A percentile compares a stretch with the other conserved stretches of the same genome.
phyloP scores from a whole-genome alignment of 495 filamentous ascomycete genomes.

The Evansstolkia leycettana region DNA sequence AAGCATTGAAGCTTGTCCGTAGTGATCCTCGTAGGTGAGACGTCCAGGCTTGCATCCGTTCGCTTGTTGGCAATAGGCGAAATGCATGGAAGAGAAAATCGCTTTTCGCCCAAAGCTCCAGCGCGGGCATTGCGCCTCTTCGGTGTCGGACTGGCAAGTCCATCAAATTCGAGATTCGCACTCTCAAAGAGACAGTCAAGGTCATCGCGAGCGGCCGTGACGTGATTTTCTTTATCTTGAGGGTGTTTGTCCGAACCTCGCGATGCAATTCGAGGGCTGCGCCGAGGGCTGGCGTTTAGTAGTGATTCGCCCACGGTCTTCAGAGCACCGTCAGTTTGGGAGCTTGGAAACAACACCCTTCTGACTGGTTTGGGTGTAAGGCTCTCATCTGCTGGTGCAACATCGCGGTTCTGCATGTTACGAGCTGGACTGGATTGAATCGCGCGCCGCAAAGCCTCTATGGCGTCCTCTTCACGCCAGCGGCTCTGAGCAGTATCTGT shows the following conservation, averaged over 20 bases:
- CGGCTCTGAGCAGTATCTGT: conserved; percentile 15
- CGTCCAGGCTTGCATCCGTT: conserved; percentile 11
- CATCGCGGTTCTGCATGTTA: conserved; percentile 49
- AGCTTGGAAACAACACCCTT: conserved; percentile 63
- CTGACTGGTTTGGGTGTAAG: conserved; percentile 55
- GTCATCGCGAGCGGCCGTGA: conserved; percentile 28
- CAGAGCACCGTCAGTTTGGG: conserved; percentile 43
- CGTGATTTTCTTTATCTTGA: conserved; percentile 38
- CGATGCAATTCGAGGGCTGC: conserved; percentile 27
- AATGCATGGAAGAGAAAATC: conserved; percentile 20
- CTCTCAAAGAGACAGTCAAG: conserved; percentile 50
- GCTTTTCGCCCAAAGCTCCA: conserved; percentile 39
- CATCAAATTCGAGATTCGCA: conserved; percentile 24
- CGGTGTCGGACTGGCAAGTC: conserved; percentile 52
- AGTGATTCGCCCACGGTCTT: conserved; percentile 46
- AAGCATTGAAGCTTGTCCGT: conserved; percentile 27
- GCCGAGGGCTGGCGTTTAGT: conserved; percentile 45
- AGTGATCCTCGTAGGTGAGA: conserved; percentile 21
- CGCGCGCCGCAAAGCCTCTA: conserved; percentile 45
- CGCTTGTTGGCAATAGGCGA: conserved; percentile 21
- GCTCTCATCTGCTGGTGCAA: conserved; percentile 43
- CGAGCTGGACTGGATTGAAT: conserved; percentile 63
- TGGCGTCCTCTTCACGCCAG: conserved; percentile 41
- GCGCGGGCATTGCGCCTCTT: conserved; percentile 30
- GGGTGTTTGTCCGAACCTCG: conserved; percentile 19